A percentile compares a stretch with the other conserved stretches of the same genome.
Evolutionary conservation across 805 yeast species (phyloP).

Genomic region (Myxozyma mucilagina): DNA sequence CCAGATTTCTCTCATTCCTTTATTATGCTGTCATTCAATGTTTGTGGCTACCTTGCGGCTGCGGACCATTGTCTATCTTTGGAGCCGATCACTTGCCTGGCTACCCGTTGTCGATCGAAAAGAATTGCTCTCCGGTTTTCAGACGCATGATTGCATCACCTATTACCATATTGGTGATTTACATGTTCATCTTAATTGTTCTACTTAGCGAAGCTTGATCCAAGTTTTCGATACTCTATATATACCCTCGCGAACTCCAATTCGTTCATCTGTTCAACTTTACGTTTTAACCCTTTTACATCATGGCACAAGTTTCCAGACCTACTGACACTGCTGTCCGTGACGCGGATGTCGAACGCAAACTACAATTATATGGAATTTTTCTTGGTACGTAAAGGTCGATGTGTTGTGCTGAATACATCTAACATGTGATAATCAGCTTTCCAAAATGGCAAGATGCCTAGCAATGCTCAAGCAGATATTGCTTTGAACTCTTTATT

Average conservation of each 20-base stretch:
- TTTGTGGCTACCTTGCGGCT: neutral
- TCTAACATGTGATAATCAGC: slow-evolving; percentile 11
- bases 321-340: slow-evolving; percentile 14
- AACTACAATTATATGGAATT: slow-evolving; percentile 27
- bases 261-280: neutral
- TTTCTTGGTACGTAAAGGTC: slow-evolving; percentile 4
- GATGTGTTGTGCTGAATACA: neutral
- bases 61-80: neutral
- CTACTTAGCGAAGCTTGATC: neutral
- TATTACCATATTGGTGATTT: neutral
- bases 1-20: neutral
- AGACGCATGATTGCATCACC: slow-evolving; percentile 12
- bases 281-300: neutral
- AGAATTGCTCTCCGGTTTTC: neutral
- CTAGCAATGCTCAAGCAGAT: slow-evolving; percentile 29
- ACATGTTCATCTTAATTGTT: neutral
- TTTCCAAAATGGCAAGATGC: slow-evolving; percentile 30
- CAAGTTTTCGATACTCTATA: neutral
- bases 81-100: neutral
- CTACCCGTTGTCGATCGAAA: slow-evolving; percentile 1
- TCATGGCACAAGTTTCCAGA: slow-evolving; percentile 14
- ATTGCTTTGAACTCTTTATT: slow-evolving; percentile 26
- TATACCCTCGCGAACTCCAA: neutral
- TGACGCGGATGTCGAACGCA: slow-evolving; percentile 27
- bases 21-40: neutral